phyloP scores from a whole-genome alignment of 306 rosid species.

The Gynostemma pentaphyllum region DNA sequence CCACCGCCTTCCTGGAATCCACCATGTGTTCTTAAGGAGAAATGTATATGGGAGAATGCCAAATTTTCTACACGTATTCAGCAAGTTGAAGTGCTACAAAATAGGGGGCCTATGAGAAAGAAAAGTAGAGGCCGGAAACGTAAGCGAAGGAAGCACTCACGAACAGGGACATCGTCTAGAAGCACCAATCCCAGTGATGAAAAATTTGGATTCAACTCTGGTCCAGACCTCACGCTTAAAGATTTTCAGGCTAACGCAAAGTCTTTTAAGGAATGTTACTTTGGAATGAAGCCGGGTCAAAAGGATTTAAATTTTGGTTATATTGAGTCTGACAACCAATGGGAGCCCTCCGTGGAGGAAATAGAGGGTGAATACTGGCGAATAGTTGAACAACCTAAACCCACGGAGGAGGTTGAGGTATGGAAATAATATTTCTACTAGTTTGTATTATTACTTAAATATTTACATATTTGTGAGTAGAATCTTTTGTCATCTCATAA shows the following conservation, averaged over 20 bases:
- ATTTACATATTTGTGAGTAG: conserved; percentile 8
- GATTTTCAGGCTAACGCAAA: conserved; percentile 55
- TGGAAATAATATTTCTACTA: conserved; percentile 3
- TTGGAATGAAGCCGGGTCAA: conserved; percentile 32
- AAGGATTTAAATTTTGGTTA: conserved; percentile 21
- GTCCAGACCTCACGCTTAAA: conserved; percentile 55
- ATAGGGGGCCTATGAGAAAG: conserved; percentile 93
- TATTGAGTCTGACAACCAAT: conserved; percentile 18
- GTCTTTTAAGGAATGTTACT: conserved; percentile 62
- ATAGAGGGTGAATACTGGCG: conserved; percentile 99
- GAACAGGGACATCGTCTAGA: conserved; percentile 43
- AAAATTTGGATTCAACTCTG: conserved; percentile 80
- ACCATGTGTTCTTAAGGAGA: conserved; percentile 86
- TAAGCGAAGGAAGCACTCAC: conserved; percentile 50
- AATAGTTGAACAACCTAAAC: conserved; percentile 70
- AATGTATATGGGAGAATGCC: conserved; percentile 55
- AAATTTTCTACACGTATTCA: conserved; percentile 81
- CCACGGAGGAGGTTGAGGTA: conserved; percentile 94
- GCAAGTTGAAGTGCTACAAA: conserved; percentile 85
- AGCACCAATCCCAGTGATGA: conserved; percentile 35
- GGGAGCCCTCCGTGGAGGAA: conserved; percentile 58
- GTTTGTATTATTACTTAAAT: background rate
- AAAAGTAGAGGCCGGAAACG: conserved; percentile 69
- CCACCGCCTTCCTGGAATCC: conserved; percentile 88
- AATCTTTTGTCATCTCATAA: conserved; percentile 14